phyloP scores from a whole-genome alignment of 805 yeast genomes.

The Candida nitratophila region DNA sequence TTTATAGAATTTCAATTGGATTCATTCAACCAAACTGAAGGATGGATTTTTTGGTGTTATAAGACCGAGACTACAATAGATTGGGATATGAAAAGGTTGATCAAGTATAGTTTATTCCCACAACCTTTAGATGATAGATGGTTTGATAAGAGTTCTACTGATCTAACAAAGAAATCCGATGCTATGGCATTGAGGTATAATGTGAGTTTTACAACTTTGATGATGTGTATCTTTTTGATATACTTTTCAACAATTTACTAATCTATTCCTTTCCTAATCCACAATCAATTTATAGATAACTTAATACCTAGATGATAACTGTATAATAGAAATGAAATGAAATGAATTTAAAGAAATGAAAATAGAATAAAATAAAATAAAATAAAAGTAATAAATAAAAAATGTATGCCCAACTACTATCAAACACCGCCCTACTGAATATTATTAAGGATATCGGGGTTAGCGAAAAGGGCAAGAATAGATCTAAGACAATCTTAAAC shows the following conservation, averaged over 20 bases:
- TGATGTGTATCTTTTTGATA: neutral
- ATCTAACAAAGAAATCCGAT: slow-evolving; percentile 29
- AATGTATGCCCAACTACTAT: slow-evolving; percentile 31
- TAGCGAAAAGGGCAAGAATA: slow-evolving; percentile 28
- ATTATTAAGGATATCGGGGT: slow-evolving; percentile 24
- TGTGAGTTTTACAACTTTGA: slow-evolving; percentile 1
- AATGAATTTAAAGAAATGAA: too few species aligned
- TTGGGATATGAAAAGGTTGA: slow-evolving; percentile 56
- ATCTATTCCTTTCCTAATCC: neutral
- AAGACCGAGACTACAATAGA: slow-evolving; percentile 60
- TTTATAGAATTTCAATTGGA: slow-evolving; percentile 58
- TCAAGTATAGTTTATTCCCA: slow-evolving; percentile 49
- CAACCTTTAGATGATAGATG: slow-evolving; percentile 55
- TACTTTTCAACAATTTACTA: neutral
- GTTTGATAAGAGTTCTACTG: slow-evolving; percentile 49
- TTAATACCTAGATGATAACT: too few species aligned
- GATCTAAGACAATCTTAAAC: neutral
- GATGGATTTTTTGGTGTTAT: slow-evolving; percentile 70
- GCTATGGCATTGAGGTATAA: slow-evolving; percentile 7
- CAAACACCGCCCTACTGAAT: slow-evolving; percentile 29
- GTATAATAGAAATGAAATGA: too few species aligned
- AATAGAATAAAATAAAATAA: neutral
- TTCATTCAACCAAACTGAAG: slow-evolving; percentile 37
- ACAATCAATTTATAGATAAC: neutral
- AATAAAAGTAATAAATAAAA: neutral